Evolutionary conservation across 306 rosid genomes (phyloP), one percentile per base, ranked within the genome.

Genomic region (Sechiopsis laciniata): DNA sequence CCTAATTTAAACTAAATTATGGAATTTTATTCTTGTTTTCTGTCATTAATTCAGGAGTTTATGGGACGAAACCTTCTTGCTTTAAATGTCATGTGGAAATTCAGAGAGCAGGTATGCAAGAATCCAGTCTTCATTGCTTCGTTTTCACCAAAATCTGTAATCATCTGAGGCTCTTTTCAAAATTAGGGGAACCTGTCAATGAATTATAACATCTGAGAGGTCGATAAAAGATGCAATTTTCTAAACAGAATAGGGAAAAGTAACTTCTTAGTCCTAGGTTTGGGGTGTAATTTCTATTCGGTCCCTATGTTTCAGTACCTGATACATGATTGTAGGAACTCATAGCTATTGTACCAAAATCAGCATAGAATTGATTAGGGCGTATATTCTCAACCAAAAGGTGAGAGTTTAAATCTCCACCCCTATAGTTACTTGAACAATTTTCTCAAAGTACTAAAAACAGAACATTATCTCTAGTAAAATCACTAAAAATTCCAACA

Each of bases 51-150:
- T 37, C 73, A 94, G 98, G 97, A 94, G 84, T 94, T 94, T 87
- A 83, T 94, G 91, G 98, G 98, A 78, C 88, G 92, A 81, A 94
- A 89, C 78, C 88, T 94, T 58, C 90, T 94, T 71, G 98, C 98
- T 55, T 67, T 94, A 87, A 94, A 94, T 81, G 97, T 94, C 86
- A 94, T 94, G 98, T 94, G 98, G 98, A 94, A 94, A 82, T 94
- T 87, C 85, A 83, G 78, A 88, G 98, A 94, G 83, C 98, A 94
- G 98, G 98, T 94, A 82, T 42, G 58, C 55, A 50, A 42, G 57
- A 78, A 16, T 42, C 77, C n/a, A n/a, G 46, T 7, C 73, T 13
- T 20, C 57, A 8, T 19, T 46, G 5, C 57, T 68, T 46, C 73
- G 50, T 46, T 2, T 50, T 22, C 21, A 69, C 42, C 58, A 68